Evolutionary conservation across 306 rosid genomes (phyloP).

Genomic region (Psophocarpus tetragonolobus): DNA sequence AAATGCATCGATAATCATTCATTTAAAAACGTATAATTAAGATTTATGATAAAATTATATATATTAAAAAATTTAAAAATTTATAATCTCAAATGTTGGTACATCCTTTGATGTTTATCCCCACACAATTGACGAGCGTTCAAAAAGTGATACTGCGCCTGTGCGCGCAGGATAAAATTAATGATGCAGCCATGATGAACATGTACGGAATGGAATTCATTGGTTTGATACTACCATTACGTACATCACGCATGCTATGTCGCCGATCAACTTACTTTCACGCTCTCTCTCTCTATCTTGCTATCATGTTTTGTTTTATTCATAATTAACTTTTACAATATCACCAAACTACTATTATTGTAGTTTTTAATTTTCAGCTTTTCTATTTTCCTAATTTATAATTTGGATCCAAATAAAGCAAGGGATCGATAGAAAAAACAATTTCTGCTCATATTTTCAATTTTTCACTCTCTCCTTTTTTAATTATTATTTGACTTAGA

Average conservation of each 20-base stretch:
- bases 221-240: not conserved
- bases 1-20: too few relatives aligned
- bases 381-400: not conserved
- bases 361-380: not conserved
- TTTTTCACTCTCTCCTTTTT: too few relatives aligned
- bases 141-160: slow-evolving; percentile 22
- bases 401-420: too few relatives aligned
- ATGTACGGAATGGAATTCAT: not conserved
- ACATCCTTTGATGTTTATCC: not conserved
- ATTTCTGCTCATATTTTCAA: too few relatives aligned
- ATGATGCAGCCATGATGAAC: slow-evolving; percentile 26
- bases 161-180: not conserved
- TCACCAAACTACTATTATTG: not conserved
- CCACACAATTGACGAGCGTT: not conserved
- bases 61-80: too few relatives aligned
- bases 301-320: not conserved
- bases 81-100: too few relatives aligned
- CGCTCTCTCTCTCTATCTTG: not conserved
- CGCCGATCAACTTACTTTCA: not conserved
- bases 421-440: too few relatives aligned
- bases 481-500: too few relatives aligned
- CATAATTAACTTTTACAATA: not conserved
- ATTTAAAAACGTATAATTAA: too few relatives aligned
- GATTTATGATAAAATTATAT: too few relatives aligned
- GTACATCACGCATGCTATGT: slow-evolving; percentile 5